These are phyloP conservation scores for Fusarium solani-melongenae DNA, from an alignment of 2,329 filamentous ascomycete genomes.

Conservation along the genomic window DNA sequence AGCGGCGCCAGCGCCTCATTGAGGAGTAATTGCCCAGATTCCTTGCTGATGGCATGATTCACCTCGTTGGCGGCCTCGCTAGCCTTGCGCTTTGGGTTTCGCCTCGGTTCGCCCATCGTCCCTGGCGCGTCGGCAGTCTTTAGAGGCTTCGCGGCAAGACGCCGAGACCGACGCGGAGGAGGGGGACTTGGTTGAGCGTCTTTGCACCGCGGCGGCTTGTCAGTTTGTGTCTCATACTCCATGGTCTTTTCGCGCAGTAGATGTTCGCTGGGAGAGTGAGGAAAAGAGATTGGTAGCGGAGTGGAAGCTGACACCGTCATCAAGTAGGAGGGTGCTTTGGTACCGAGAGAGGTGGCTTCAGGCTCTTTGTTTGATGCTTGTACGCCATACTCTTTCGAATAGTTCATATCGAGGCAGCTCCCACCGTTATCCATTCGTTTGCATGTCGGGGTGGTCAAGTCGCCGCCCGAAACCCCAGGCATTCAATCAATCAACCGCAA, in stretches of 20 bases:
- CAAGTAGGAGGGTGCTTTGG: background rate
- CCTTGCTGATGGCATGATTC: constrained; percentile 35
- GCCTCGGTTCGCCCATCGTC: constrained; percentile 41
- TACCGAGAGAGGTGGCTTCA: background rate
- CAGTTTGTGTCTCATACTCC: constrained; percentile 8
- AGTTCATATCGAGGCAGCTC: background rate
- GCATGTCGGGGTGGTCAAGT: background rate
- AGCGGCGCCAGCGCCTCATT: constrained; percentile 60
- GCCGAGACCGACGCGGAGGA: constrained; percentile 35
- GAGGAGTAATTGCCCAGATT: constrained; percentile 57
- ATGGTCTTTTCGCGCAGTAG: background rate
- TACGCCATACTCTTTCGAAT: background rate
- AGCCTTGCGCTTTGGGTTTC: constrained; percentile 60
- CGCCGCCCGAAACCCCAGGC: constrained; percentile 10
- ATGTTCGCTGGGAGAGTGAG: background rate
- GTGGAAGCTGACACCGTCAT: constrained; percentile 1
- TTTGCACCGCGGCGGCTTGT: constrained; percentile 15
- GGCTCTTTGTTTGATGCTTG: background rate
- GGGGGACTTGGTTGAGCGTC: background rate
- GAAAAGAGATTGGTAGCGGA: background rate
- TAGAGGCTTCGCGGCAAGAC: constrained; percentile 22
- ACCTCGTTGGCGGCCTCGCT: constrained; percentile 48
- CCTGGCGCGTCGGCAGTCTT: background rate
- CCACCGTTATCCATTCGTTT: background rate
- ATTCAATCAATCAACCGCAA: background rate